Evolutionary conservation across 2,329 filamentous ascomycete genomes (phyloP), one percentile per base, ranked within the genome.

Genomic region (Beauveria asiatica): DNA sequence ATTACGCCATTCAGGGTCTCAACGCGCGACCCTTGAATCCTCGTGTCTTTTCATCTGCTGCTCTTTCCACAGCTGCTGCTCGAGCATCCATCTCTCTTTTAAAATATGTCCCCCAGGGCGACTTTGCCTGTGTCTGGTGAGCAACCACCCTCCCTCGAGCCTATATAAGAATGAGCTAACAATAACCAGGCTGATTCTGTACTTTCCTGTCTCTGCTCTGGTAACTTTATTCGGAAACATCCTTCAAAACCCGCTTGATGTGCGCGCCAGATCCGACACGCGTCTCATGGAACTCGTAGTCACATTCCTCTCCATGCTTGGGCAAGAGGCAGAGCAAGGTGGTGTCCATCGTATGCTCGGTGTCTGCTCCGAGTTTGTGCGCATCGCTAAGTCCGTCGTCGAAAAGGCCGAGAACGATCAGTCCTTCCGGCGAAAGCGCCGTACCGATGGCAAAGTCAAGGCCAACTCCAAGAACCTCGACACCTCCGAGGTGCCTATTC

Each of bases 191-290:
- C 82, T 99, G 70, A 90, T 97, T 65, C 78, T 97, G 11, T 99
- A 99, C 74, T 99, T 96, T 75, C 94, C 94, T 0, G 92, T 99
- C 9, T 96, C 94, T 0, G 90, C 94, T 1, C 82, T 97, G 5
- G 92, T 99, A 49, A 97, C 94, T 0, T 78, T 99, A 2, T 99
- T 99, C 69, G 92, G 93, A 62, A 97, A 97, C 68, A 95, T 97
- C 51, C 75, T 99, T 1, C 94, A 99, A 71, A 97, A 97, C 67
- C 94, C 94, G 0, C 84, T 93, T 61, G 94, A 99, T 69, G 85
- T 89, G 1, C 83, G 92, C 50, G 93, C 93, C 46, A 86, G 91
- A 59, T 92, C 92, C 1, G 94, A 99, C 71, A 85, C 94, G 17
- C 88, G 89, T 65, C 76, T 97, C 21, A 97, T 99, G 92, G 91